Percentiles rank a stretch among this genome's conserved stretches.
phyloP scores from a whole-genome alignment of 768 basidiomycete genomes.

The Collybiopsis confluens region DNA sequence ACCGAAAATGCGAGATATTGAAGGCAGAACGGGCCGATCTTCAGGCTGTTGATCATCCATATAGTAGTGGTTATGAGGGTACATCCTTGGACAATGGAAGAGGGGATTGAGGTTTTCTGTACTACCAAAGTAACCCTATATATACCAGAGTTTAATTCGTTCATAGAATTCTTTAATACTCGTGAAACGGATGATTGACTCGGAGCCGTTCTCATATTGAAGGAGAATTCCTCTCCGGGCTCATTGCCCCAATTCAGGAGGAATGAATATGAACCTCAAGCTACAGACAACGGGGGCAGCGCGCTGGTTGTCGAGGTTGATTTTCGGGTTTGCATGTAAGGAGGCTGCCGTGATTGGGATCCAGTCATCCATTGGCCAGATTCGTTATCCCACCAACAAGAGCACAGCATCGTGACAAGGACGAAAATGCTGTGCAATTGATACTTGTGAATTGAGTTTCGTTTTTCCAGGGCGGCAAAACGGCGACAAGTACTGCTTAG shows the following conservation, averaged over 20 bases:
- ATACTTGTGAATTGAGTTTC: too few relatives aligned
- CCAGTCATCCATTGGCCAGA: too few relatives aligned
- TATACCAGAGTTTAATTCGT: neutral
- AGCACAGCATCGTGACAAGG: too few relatives aligned
- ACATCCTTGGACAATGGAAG: neutral
- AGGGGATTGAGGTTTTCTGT: neutral
- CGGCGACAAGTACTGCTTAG: neutral
- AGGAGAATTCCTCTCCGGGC: neutral
- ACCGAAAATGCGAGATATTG: slow-evolving; percentile 22
- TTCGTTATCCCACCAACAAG: too few relatives aligned
- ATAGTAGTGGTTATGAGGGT: neutral
- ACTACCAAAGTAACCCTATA: neutral
- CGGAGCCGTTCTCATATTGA: neutral
- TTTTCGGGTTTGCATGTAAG: too few relatives aligned
- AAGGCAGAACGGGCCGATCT: slow-evolving; percentile 18
- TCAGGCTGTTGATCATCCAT: slow-evolving; percentile 7
- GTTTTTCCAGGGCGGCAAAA: neutral
- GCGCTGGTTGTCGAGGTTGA: neutral
- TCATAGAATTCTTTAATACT: neutral
- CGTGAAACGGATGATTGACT: neutral
- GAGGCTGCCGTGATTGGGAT: too few relatives aligned
- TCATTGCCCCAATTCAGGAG: neutral
- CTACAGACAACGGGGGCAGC: neutral
- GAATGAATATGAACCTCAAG: neutral
- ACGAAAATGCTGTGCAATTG: too few relatives aligned